These are phyloP conservation scores for Blastomyces gilchristii DNA, from an alignment of 2,329 filamentous ascomycete species.

Conservation along the genomic window DNA sequence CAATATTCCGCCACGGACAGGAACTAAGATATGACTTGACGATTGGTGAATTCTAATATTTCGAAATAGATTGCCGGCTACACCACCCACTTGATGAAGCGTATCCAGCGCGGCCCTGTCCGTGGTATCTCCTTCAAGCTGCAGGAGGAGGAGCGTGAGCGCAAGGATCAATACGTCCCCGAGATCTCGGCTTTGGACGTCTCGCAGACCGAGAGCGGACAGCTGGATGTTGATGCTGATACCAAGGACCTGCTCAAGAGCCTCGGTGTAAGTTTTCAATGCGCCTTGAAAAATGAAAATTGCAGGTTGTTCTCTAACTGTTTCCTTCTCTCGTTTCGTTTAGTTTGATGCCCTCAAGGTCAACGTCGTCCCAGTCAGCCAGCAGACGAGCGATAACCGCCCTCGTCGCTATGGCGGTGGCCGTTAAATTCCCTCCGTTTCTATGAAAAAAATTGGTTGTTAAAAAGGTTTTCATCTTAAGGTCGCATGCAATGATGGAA, in stretches of 20 bases:
- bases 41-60: background rate
- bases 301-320: conserved; percentile 22
- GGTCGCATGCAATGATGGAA: conserved; percentile 6
- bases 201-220: conserved; percentile 82
- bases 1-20: background rate
- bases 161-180: conserved; percentile 99
- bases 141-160: conserved; percentile 99
- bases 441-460: background rate
- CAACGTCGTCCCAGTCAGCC: conserved; percentile 84
- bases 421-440: conserved; percentile 10
- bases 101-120: conserved; percentile 97
- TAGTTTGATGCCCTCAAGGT: conserved; percentile 97
- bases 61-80: conserved; percentile 76
- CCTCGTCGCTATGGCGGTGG: conserved; percentile 57
- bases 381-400: conserved; percentile 78
- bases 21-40: background rate
- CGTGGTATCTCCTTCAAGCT: conserved; percentile 99
- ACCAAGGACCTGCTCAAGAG: conserved; percentile 99
- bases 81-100: conserved; percentile 99
- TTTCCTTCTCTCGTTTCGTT: conserved; percentile 15
- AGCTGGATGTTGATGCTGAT: conserved; percentile 90
- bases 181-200: conserved; percentile 98
- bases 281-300: too few species aligned
- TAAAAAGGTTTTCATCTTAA: conserved; percentile 3
- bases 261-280: conserved; percentile 70